phyloP scores from a whole-genome alignment of 345 rosid species.

The Camelina laxa region DNA sequence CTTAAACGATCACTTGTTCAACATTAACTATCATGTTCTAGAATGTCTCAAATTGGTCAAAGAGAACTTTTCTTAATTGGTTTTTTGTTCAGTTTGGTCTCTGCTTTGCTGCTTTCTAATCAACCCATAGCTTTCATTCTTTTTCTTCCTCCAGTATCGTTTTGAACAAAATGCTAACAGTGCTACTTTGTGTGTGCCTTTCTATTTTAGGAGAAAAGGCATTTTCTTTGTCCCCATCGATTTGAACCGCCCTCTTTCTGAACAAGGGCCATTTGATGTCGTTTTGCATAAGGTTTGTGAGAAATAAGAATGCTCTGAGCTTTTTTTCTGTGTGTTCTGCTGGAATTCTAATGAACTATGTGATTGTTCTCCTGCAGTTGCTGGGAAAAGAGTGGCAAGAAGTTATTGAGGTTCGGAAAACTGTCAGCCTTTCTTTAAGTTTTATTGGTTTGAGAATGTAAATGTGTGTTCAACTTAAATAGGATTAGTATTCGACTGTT shows the following conservation, averaged over 20 bases:
- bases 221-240: constrained; percentile 80
- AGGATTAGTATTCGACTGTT: not conserved
- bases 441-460: not conserved
- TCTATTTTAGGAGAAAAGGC: constrained; percentile 74
- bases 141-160: constrained; percentile 10
- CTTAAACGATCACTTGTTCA: constrained; percentile 32
- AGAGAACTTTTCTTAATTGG: constrained; percentile 19
- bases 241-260: constrained; percentile 63
- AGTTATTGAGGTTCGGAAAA: constrained; percentile 70
- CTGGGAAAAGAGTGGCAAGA: constrained; percentile 79
- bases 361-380: constrained; percentile 58
- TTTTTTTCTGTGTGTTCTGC: not conserved
- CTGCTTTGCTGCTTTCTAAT: constrained; percentile 25
- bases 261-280: constrained; percentile 95
- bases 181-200: constrained; percentile 31
- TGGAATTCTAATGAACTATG: constrained; percentile 44
- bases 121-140: constrained; percentile 26
- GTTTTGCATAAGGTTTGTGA: constrained; percentile 74
- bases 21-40: constrained; percentile 28
- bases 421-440: not conserved
- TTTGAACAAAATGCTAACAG: constrained; percentile 23
- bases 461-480: not conserved
- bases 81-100: constrained; percentile 6
- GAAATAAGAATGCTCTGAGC: constrained; percentile 21
- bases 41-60: constrained; percentile 22